Percentiles rank a stretch among this genome's conserved stretches.
Evolutionary conservation across 1,284 basidiomycete species (phyloP).

Genomic region (Somion occarium): DNA sequence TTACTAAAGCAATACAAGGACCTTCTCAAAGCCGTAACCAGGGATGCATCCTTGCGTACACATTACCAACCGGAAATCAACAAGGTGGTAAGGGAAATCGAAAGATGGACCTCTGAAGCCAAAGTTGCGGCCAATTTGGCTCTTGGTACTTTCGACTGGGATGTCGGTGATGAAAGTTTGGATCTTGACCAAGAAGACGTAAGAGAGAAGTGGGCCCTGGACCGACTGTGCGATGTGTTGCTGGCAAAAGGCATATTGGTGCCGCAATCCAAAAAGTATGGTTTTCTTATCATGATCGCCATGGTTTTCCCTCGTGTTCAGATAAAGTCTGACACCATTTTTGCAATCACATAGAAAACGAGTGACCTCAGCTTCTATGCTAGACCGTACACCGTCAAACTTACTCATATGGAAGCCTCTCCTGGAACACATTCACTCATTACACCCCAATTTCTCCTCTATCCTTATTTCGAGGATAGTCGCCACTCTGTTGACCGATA

Average conservation of each 20-base stretch:
- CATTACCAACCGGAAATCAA: constrained; percentile 48
- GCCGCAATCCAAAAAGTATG: constrained; percentile 76
- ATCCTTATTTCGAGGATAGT: constrained; percentile 51
- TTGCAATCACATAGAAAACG: constrained; percentile 49
- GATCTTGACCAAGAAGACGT: constrained; percentile 32
- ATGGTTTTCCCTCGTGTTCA: constrained; percentile 8
- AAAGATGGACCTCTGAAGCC: constrained; percentile 73
- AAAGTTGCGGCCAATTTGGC: constrained; percentile 52
- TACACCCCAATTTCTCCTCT: constrained; percentile 51
- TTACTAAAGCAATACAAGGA: constrained; percentile 66
- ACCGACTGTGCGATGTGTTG: constrained; percentile 60
- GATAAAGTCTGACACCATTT: constrained; percentile 8
- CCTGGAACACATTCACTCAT: constrained; percentile 52
- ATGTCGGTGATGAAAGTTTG: constrained; percentile 26
- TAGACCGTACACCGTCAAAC: constrained; percentile 48
- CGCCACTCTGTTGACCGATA: constrained; percentile 18
- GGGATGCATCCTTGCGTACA: constrained; percentile 56
- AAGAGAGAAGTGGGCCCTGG: constrained; percentile 62
- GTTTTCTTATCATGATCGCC: not conserved
- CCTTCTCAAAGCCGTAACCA: constrained; percentile 53
- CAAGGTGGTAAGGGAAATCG: constrained; percentile 47
- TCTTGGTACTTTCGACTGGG: constrained; percentile 44
- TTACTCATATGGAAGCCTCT: constrained; percentile 71
- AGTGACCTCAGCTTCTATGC: constrained; percentile 36
- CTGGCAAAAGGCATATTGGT: constrained; percentile 66